Evolutionary conservation across 2,329 filamentous ascomycete genomes (phyloP).

Genomic region (Venturiaceae sp.): DNA sequence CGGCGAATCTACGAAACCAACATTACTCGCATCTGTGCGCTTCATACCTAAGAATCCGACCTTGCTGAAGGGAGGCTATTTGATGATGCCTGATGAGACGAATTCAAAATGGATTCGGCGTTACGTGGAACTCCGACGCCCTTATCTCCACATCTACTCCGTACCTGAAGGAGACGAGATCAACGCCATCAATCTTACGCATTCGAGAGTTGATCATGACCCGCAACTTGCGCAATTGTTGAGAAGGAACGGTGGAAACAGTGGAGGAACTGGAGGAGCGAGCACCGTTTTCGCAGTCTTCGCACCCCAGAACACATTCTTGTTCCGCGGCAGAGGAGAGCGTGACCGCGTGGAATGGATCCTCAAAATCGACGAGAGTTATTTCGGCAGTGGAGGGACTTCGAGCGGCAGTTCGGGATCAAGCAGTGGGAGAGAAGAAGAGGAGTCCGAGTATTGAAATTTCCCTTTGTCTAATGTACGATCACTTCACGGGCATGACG

Average conservation of each 20-base stretch:
- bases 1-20: slow-evolving; percentile 50
- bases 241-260: slow-evolving; percentile 34
- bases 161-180: slow-evolving; percentile 83
- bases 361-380: slow-evolving; percentile 81
- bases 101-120: slow-evolving; percentile 81
- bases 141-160: slow-evolving; percentile 85
- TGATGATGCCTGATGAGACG: slow-evolving; percentile 74
- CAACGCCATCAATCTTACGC: slow-evolving; percentile 77
- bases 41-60: slow-evolving; percentile 64
- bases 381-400: slow-evolving; percentile 28
- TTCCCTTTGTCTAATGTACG: background rate
- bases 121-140: slow-evolving; percentile 83
- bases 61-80: slow-evolving; percentile 75
- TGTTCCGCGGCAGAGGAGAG: slow-evolving; percentile 85
- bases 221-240: slow-evolving; percentile 78
- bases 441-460: background rate
- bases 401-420: background rate
- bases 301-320: slow-evolving; percentile 85
- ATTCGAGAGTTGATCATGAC: slow-evolving; percentile 84
- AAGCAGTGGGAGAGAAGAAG: background rate
- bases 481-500: too few relatives aligned
- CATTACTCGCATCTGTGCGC: slow-evolving; percentile 66
- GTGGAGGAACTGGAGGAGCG: slow-evolving; percentile 26
- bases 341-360: slow-evolving; percentile 97
- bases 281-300: slow-evolving; percentile 73